These are phyloP conservation scores for Cordyceps javanica DNA, from an alignment of 2,329 filamentous ascomycete genomes.

Conservation along the genomic window DNA sequence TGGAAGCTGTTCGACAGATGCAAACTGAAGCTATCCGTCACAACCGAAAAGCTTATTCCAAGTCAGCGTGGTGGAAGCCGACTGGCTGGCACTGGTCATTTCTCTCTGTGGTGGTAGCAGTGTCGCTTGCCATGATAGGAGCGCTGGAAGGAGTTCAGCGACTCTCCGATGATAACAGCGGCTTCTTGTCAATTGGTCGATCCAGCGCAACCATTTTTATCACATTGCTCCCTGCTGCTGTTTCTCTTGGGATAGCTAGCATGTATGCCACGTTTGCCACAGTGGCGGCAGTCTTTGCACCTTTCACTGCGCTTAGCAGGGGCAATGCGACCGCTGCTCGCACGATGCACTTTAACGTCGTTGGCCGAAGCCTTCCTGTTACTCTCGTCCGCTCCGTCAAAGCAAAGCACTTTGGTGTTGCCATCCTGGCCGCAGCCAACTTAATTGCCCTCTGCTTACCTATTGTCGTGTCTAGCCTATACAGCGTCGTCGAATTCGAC, in stretches of 20 bases:
- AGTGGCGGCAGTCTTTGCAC: conserved; percentile 19
- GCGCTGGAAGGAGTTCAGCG: conserved; percentile 20
- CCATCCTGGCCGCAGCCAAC: conserved; percentile 4
- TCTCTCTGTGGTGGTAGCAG: conserved; percentile 18
- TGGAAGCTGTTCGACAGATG: neutral
- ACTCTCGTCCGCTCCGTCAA: conserved; percentile 17
- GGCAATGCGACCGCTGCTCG: conserved; percentile 15
- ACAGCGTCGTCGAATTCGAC: conserved; percentile 21
- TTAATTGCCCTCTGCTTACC: neutral
- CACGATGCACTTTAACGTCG: conserved; percentile 18
- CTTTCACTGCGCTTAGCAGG: conserved; percentile 19
- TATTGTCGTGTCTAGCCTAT: conserved; percentile 21
- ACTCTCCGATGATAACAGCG: conserved; percentile 20
- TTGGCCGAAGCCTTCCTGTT: conserved; percentile 19
- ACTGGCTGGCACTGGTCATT: conserved; percentile 19
- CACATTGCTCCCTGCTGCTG: conserved; percentile 22
- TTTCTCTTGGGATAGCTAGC: conserved; percentile 14
- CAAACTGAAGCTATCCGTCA: neutral
- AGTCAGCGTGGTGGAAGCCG: conserved; percentile 19
- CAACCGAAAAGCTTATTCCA: neutral
- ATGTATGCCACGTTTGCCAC: conserved; percentile 20
- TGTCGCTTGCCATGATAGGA: conserved; percentile 19
- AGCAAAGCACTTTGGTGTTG: conserved; percentile 19
- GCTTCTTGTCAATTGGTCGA: conserved; percentile 18
- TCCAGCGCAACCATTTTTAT: conserved; percentile 20